Evolutionary conservation across 208 protist species (phyloP), one percentile per base, ranked within the genome.

Genomic region (Leptomonas pyrrhocoris): DNA sequence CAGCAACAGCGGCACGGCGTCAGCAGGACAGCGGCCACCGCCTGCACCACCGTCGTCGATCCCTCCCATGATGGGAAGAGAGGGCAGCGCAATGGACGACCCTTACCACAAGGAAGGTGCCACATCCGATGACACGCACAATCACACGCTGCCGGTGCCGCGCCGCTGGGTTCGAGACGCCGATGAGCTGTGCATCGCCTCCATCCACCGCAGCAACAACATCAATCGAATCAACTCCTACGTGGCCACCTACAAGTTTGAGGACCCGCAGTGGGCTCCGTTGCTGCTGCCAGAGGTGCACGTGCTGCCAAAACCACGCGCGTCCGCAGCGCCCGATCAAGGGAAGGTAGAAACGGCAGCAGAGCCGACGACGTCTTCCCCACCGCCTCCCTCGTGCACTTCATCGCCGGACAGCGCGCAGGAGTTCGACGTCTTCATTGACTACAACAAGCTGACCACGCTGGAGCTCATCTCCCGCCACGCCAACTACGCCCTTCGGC

Each of bases 241-340:
- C 73, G 71, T 94, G 15, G 89, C 84, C 13, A 93, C 86, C n/a
- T 96, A 96, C 77, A 96, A 94, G 74, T 88, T 94, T 59, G 73
- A 86, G 48, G 88, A 96, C 62, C 89, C 88, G 25, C 86, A 94
- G 60, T 96, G 92, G 89, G 69, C 77, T 30, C 81, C 88, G 31
- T 56, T 96, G n/a, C 78, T 96, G 38, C 66, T 93, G 58, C 90
- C 90, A 19, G 68, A 84, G 61, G 90, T 95, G 45, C 79, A 75
- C 63, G 58, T 90, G 11, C 46, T 82, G 59, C 66, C 77, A 9
- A 66, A 80, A 19, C 31, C 18, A 28, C 21, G 36, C n/a, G 21
- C 40, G 18, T 27, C 27, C 18, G 27, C 25, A 2, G 8, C 25
- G 27, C 18, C 50, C 6, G 23, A 54, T 19, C 6, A 4, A 15